A percentile compares a stretch with the other conserved stretches of the same genome.
phyloP scores from a whole-genome alignment of 1,284 basidiomycete genomes.

The Leccinum griseonigrum region DNA sequence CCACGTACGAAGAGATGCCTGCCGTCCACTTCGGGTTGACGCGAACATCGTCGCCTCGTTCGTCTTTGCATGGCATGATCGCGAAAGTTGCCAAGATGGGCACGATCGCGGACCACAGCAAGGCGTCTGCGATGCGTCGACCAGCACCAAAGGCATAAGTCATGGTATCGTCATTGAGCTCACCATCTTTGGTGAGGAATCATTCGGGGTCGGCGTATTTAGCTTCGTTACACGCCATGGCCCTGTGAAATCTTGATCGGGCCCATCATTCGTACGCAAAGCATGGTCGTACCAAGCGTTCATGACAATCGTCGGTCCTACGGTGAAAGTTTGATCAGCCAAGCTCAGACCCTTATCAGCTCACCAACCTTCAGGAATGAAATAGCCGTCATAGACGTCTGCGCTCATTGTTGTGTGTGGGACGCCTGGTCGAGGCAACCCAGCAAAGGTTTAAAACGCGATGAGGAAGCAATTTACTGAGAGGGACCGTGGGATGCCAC shows the following conservation, averaged over 20 bases:
- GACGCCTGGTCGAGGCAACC: conserved; percentile 19
- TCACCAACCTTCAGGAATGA: conserved; percentile 32
- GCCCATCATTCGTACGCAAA: not conserved
- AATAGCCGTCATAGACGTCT: conserved; percentile 30
- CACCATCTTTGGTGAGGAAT: conserved; percentile 19
- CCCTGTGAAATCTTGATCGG: conserved; percentile 12
- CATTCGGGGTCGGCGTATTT: conserved; percentile 29
- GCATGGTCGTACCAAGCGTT: conserved; percentile 21
- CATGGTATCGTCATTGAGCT: conserved; percentile 24
- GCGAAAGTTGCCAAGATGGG: conserved; percentile 31
- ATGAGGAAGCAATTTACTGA: conserved; percentile 13
- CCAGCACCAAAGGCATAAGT: conserved; percentile 25
- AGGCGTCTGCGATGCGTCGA: conserved; percentile 33
- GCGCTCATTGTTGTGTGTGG: conserved; percentile 26
- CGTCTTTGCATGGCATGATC: conserved; percentile 28
- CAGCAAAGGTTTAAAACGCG: not conserved
- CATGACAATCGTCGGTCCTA: conserved; percentile 30
- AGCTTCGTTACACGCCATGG: conserved; percentile 30
- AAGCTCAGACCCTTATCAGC: not conserved
- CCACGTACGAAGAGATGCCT: conserved; percentile 29
- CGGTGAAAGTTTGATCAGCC: not conserved
- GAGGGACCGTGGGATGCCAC: conserved; percentile 28
- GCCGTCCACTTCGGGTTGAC: conserved; percentile 26
- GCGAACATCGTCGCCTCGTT: conserved; percentile 25
- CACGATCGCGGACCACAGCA: conserved; percentile 33